phyloP scores from a whole-genome alignment of 2,329 filamentous ascomycete species.

The Colletotrichum zoysiae region DNA sequence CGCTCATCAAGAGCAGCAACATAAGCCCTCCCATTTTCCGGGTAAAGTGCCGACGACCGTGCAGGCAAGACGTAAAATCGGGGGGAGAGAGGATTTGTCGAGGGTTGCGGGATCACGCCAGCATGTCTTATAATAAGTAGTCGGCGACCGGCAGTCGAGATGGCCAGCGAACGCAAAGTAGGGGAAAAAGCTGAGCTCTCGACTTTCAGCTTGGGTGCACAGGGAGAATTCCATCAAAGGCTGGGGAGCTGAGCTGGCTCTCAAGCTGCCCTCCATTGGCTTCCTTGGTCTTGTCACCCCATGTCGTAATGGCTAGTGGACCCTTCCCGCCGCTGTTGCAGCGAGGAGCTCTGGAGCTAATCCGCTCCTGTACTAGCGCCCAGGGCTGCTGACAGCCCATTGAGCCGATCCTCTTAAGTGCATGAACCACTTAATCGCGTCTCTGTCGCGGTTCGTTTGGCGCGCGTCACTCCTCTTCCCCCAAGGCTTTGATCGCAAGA shows the following conservation, averaged over 20 bases:
- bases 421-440: constrained; percentile 39
- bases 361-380: constrained; percentile 15
- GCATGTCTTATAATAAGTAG: constrained; percentile 28
- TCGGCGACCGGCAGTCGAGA: constrained; percentile 7
- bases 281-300: constrained; percentile 28
- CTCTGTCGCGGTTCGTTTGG: constrained; percentile 25
- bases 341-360: neutral
- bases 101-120: constrained; percentile 28
- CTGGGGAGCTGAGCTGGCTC: constrained; percentile 30
- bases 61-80: constrained; percentile 4
- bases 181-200: neutral
- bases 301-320: constrained; percentile 38
- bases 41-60: constrained; percentile 23
- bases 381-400: neutral
- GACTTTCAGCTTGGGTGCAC: constrained; percentile 27
- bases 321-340: constrained; percentile 11
- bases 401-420: constrained; percentile 15
- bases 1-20: constrained; percentile 56
- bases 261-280: constrained; percentile 28
- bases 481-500: constrained; percentile 21
- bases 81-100: constrained; percentile 11
- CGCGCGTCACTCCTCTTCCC: constrained; percentile 25
- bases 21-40: constrained; percentile 55
- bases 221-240: constrained; percentile 40
- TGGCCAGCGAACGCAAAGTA: neutral